phyloP scores from a whole-genome alignment of 106 monocot species.

The Apostasia ramifera region DNA sequence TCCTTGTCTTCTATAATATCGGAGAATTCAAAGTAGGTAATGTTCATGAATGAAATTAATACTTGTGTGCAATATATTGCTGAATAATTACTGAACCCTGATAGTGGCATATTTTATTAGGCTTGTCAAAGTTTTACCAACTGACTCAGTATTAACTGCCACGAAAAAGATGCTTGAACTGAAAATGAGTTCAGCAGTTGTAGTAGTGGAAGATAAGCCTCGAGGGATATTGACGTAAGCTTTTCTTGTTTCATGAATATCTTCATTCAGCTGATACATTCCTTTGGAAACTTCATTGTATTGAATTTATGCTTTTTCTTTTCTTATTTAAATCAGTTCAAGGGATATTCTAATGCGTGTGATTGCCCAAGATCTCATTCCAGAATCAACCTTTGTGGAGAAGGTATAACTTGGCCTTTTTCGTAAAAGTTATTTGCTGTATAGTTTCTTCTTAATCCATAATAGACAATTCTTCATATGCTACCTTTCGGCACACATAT shows the following conservation, averaged over 20 bases:
- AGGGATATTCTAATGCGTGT: conserved; percentile 60
- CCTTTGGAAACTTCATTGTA: background rate
- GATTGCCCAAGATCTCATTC: conserved; percentile 50
- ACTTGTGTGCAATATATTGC: background rate
- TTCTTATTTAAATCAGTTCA: conserved; percentile 27
- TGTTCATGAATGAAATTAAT: conserved; percentile 17
- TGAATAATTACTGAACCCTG: background rate
- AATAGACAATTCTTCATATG: too few species aligned
- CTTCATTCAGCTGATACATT: background rate
- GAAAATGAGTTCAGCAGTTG: conserved; percentile 41
- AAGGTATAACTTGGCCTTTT: conserved; percentile 15
- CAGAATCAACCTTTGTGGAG: conserved; percentile 44
- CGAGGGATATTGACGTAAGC: conserved; percentile 51
- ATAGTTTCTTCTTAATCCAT: too few species aligned
- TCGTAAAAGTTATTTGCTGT: too few species aligned
- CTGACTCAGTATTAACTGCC: conserved; percentile 55
- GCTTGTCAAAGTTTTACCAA: conserved; percentile 40
- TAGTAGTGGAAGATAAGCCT: conserved; percentile 55
- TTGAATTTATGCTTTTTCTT: background rate
- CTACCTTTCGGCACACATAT: too few species aligned
- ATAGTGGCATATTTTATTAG: conserved; percentile 15
- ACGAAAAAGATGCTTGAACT: conserved; percentile 67
- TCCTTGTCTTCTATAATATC: conserved; percentile 47
- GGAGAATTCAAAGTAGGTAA: conserved; percentile 77
- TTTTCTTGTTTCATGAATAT: conserved; percentile 2